Evolutionary conservation across 148 eudicot genomes (phyloP), one percentile per base, ranked within the genome.

Genomic region (Persicaria maculosa): DNA sequence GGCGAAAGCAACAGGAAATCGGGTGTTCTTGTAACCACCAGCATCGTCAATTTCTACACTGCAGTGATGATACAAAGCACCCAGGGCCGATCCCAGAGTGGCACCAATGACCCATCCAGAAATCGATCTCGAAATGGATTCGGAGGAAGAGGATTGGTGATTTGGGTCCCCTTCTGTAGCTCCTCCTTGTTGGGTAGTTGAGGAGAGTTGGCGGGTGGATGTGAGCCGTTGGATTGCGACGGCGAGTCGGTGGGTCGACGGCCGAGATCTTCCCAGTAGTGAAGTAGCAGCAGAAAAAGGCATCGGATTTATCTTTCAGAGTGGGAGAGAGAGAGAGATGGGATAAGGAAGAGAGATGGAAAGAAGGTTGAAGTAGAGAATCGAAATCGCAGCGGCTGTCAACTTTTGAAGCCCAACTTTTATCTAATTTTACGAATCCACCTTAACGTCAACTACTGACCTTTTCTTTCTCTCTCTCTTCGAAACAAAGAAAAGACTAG

Each of bases 211-310:
- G 54, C 54, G 53, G 73, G 11, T 46, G 53, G 50, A 46, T 46
- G 53, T 71, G 36, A 48, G 47, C 46, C 46, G 73, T 71, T 71
- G 50, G 14, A 45, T 71, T 71, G 50, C 31, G 50, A 19, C 15
- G 40, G 73, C 11, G 36, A 48, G 6, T 17, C 54, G 54, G 53
- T 47, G 70, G 70, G 43, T 65, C 4, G 70, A 31, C 17, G 70
- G 19, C 7, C 46, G 46, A 65, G 70, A 40, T 65, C 46, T 65
- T 65, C 70, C 46, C 19, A 65, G 47, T 40, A 65, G 70, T 65
- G 46, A 36, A 43, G 70, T 65, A 15, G 70, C 40, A 14, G 50
- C 73, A 45, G 73, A 22, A 71, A 52, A 71, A 71, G 31, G 53
- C 73, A 46, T 71, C 73, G 73, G 73, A 71, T 20, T 20, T 12